Percentiles rank a stretch among this genome's conserved stretches.
phyloP scores from a whole-genome alignment of 495 filamentous ascomycete species.

The Daldinia vernicosa region DNA sequence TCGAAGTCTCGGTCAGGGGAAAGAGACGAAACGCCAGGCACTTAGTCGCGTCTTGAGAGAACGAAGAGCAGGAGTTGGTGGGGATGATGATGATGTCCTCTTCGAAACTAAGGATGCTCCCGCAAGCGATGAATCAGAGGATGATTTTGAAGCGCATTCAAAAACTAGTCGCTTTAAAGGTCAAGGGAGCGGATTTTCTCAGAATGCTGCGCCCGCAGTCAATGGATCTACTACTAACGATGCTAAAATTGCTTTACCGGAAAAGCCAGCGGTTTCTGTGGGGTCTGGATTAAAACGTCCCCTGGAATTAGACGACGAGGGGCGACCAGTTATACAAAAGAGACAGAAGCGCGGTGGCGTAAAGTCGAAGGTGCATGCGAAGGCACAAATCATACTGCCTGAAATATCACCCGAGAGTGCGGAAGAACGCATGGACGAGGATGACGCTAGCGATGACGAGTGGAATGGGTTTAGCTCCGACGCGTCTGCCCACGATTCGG shows the following conservation, averaged over 20 bases:
- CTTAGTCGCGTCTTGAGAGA: conserved; percentile 67
- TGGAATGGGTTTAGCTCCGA: conserved; percentile 53
- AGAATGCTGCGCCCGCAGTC: not conserved
- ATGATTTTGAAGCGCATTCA: conserved; percentile 42
- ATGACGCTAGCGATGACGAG: conserved; percentile 47
- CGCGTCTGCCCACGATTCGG: conserved; percentile 33
- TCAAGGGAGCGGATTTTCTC: not conserved
- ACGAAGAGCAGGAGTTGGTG: conserved; percentile 64
- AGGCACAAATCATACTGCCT: conserved; percentile 42
- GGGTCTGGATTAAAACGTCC: conserved; percentile 90
- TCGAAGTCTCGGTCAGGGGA: conserved; percentile 73
- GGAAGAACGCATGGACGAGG: conserved; percentile 40
- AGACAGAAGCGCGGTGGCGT: conserved; percentile 63
- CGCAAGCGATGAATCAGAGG: conserved; percentile 46
- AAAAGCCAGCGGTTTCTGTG: conserved; percentile 46
- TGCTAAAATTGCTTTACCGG: not conserved
- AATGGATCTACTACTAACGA: not conserved
- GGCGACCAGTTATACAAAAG: conserved; percentile 83
- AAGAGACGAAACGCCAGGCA: conserved; percentile 72
- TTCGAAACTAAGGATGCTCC: conserved; percentile 44
- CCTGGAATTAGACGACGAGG: conserved; percentile 77
- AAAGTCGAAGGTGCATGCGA: conserved; percentile 54
- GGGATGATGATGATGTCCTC: conserved; percentile 48
- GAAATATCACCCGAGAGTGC: conserved; percentile 62
- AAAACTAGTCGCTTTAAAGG: not conserved